Evolutionary conservation across 345 rosid species (phyloP), one percentile per base, ranked within the genome.

Genomic region (Euclidium syriacum): DNA sequence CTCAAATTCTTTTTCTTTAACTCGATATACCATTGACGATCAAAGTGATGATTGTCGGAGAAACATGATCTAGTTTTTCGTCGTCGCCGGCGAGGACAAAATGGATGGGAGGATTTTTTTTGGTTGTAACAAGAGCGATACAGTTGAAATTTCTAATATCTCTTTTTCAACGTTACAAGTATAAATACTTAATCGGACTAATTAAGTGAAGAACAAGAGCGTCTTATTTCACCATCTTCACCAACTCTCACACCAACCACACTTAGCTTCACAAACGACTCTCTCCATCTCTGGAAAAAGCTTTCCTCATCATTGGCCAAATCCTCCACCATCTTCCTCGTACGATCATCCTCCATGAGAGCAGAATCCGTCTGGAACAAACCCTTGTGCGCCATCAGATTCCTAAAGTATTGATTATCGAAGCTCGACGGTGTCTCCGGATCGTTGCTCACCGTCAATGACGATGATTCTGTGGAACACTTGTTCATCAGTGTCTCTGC

Each of bases 301-400:
- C 72, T 78, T 1, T 55, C 79, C 57, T 83, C 78, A 68, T 80
- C 77, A 19, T 48, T 65, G 1, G 95, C 90, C 15, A 87, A 53
- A 8, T 71, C 80, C 65, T 84, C 71, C 8, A 82, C 85, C 24
- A 41, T 62, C 18, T 59, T 72, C 67, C 74, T 78, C 32, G 91
- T 81, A 52, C 81, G 79, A 11, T 44, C 14, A 48, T 87, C 87
- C 1, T 68, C 63, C 36, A 78, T 44, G 32, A 84, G 73, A 5
- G 77, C 75, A 2, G 91, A 82, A 75, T 87, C 95, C 0, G 95
- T 82, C 58, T 83, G 88, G 66, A 87, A 79, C 18, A 87, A 83
- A 6, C 95, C 88, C 51, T 70, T 82, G 54, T 62, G 86, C 1
- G 73, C 64, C 25, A 79, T 15, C 5, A 82, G 82, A 54, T 87